A percentile compares a stretch with the other conserved stretches of the same genome.
Evolutionary conservation across 345 rosid species (phyloP).

Genomic region (Citrus medica): DNA sequence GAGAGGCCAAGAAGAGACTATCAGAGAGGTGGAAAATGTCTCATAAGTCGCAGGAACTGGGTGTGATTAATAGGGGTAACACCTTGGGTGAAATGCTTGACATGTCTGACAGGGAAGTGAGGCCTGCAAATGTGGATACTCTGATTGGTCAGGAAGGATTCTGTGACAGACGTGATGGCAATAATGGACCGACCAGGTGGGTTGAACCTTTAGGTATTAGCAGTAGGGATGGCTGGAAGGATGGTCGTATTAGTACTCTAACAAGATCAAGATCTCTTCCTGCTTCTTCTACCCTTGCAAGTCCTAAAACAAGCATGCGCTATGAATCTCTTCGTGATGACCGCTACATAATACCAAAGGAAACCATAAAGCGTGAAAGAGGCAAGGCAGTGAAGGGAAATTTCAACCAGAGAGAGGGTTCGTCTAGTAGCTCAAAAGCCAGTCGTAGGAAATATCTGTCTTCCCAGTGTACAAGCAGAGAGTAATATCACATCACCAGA

Average conservation of each 20-base stretch:
- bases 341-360: constrained; percentile 45
- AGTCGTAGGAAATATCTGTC: constrained; percentile 33
- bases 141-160: constrained; percentile 28
- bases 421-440: constrained; percentile 38
- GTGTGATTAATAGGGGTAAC: constrained; percentile 49
- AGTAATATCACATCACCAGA: constrained; percentile 42
- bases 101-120: constrained; percentile 52
- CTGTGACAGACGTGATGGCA: constrained; percentile 23
- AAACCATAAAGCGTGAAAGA: constrained; percentile 41
- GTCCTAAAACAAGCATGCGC: constrained; percentile 36
- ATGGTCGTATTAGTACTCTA: constrained; percentile 35
- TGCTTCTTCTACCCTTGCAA: constrained; percentile 45
- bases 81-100: constrained; percentile 97
- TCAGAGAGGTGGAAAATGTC: constrained; percentile 95
- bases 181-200: constrained; percentile 22
- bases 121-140: constrained; percentile 38
- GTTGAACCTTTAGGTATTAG: constrained; percentile 86
- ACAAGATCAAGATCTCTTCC: constrained; percentile 78
- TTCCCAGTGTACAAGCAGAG: constrained; percentile 17
- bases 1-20: constrained; percentile 89
- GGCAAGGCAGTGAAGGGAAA: constrained; percentile 39
- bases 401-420: constrained; percentile 37
- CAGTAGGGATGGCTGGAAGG: constrained; percentile 97
- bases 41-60: constrained; percentile 56
- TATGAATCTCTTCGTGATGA: constrained; percentile 40